A percentile compares a stretch with the other conserved stretches of the same genome.
Evolutionary conservation across 495 filamentous ascomycete species (phyloP).

Genomic region (Neurospora pannonica): DNA sequence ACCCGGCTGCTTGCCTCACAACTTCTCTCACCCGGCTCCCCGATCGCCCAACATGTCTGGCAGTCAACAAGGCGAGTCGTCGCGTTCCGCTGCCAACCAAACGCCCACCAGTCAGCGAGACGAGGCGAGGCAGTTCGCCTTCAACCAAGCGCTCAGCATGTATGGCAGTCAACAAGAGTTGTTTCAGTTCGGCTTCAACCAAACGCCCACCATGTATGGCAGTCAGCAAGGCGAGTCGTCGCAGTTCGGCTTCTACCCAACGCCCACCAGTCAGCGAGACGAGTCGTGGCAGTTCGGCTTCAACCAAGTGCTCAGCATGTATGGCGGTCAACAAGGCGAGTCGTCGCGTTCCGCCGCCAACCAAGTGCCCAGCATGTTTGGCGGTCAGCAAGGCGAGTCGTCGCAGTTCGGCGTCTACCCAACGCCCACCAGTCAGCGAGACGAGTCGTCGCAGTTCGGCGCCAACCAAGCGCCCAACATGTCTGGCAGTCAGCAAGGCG

Average conservation of each 20-base stretch:
- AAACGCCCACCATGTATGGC: rapidly evolving
- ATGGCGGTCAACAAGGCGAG: not conserved
- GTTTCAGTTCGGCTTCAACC: too few species aligned
- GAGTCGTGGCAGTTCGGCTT: not conserved
- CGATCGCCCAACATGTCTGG: not conserved
- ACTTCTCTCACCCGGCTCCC: not conserved
- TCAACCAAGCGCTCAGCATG: not conserved
- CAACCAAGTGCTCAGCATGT: not conserved
- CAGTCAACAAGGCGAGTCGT: not conserved
- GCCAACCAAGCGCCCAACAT: not conserved
- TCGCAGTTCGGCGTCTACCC: not conserved
- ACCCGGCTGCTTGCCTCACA: not conserved
- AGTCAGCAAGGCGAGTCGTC: not conserved
- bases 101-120: not conserved
- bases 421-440: not conserved
- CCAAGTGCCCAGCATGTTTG: rapidly evolving
- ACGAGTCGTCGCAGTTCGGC: too few species aligned
- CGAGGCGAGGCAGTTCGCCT: not conserved
- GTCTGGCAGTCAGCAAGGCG: not conserved
- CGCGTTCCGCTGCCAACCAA: not conserved
- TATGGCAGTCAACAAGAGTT: not conserved
- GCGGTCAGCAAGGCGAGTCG: not conserved
- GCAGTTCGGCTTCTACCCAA: rapidly evolving
- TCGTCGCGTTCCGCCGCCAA: too few species aligned
- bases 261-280: not conserved